Percentiles rank a stretch among this genome's conserved stretches.
Evolutionary conservation across 2,329 filamentous ascomycete genomes (phyloP).

Genomic region (Penicillium sp.): DNA sequence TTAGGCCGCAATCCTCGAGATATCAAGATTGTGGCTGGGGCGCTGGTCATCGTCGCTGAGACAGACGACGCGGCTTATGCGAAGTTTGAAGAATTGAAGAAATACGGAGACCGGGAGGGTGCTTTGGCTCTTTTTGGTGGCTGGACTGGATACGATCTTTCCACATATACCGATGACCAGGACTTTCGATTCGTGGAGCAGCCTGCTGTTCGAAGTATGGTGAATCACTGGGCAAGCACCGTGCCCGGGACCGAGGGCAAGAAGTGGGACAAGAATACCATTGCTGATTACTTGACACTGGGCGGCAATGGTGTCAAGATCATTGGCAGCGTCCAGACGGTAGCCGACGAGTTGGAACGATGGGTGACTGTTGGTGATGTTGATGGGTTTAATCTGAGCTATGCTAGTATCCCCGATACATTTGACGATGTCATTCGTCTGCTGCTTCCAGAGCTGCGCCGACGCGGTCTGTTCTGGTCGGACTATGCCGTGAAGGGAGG

Average conservation of each 20-base stretch:
- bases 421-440: conserved; percentile 36
- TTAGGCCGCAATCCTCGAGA: conserved; percentile 38
- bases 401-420: conserved; percentile 33
- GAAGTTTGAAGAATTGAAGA: conserved; percentile 41
- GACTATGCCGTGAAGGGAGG: conserved; percentile 36
- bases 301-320: conserved; percentile 36
- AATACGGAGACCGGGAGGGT: conserved; percentile 45
- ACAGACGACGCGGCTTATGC: conserved; percentile 44
- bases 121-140: conserved; percentile 46
- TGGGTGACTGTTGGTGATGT: conserved; percentile 35
- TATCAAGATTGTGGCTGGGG: conserved; percentile 45
- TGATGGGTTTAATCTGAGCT: conserved; percentile 36
- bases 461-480: conserved; percentile 38
- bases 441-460: conserved; percentile 32
- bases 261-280: conserved; percentile 38
- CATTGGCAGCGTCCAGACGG: conserved; percentile 35
- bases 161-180: conserved; percentile 42
- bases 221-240: conserved; percentile 44
- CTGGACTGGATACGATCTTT: conserved; percentile 46
- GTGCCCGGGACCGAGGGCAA: conserved; percentile 39
- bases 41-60: conserved; percentile 43
- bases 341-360: conserved; percentile 37
- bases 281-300: conserved; percentile 33
- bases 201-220: conserved; percentile 43
- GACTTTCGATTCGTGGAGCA: conserved; percentile 44